These are phyloP conservation scores for Sporothrix variecibatus DNA, from an alignment of 2,329 filamentous ascomycete species.

Conservation along the genomic window DNA sequence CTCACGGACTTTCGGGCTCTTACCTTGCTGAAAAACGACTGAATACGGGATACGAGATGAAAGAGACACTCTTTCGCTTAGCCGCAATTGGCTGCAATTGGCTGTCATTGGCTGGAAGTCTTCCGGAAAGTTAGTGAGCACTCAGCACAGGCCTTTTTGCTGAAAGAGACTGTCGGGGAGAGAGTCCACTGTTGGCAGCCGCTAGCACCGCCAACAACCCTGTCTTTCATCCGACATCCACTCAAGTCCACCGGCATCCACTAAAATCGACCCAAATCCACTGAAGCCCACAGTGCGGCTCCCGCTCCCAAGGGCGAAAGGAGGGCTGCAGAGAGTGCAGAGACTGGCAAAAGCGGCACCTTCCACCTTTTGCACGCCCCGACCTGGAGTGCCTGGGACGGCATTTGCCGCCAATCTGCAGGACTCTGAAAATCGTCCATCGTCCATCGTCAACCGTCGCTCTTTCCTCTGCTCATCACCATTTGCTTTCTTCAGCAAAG, in stretches of 20 bases:
- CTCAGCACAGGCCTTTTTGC: no score
- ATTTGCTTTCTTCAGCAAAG: neutral
- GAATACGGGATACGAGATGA: neutral
- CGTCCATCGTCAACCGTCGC: no score
- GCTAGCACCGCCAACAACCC: neutral
- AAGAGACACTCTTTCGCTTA: neutral
- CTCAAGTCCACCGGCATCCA: neutral
- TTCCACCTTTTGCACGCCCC: neutral
- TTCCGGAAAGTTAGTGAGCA: no score
- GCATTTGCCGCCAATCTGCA: constrained; percentile 12
- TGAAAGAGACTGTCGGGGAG: neutral
- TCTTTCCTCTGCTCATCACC: neutral
- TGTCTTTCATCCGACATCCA: neutral
- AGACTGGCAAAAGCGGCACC: neutral
- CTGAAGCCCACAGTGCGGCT: neutral
- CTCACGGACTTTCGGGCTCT: neutral
- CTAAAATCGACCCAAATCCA: neutral
- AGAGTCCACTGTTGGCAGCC: neutral
- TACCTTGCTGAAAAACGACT: neutral
- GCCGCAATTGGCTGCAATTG: neutral
- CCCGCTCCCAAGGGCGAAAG: neutral
- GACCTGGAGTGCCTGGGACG: neutral
- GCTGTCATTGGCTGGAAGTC: no score
- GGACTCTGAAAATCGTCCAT: neutral
- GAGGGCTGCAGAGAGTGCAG: neutral